Evolutionary conservation across 139 green algal genomes (phyloP).

Genomic region (Tetratostichococcus sp.): DNA sequence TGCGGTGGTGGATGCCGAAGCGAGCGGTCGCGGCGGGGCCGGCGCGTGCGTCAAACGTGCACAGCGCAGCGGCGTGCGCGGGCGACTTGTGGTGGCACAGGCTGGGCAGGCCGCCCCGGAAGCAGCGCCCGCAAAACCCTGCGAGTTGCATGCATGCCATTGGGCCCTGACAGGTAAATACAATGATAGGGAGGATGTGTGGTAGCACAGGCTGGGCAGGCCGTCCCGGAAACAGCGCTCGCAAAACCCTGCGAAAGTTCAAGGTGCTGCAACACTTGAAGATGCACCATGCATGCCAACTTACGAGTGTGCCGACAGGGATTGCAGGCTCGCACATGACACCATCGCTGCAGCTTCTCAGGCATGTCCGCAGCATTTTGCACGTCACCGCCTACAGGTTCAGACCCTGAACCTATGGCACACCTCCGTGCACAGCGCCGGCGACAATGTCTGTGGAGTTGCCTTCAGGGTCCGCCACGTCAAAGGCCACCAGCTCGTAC

Average conservation of each 20-base stretch:
- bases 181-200: neutral
- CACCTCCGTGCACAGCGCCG: slow-evolving; percentile 4
- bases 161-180: neutral
- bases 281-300: no score
- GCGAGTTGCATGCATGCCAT: neutral
- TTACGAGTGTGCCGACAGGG: no score
- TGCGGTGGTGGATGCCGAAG: neutral
- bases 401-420: no score
- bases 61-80: slow-evolving; percentile 5
- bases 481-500: neutral
- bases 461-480: neutral
- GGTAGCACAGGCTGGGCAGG: no score
- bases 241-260: no score
- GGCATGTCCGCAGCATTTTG: no score
- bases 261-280: no score
- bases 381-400: no score
- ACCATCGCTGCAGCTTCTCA: no score
- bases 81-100: slow-evolving; percentile 17
- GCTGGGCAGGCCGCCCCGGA: neutral
- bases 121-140: slow-evolving; percentile 8
- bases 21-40: neutral
- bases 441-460: neutral
- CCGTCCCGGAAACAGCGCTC: no score
- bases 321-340: no score
- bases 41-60: slow-evolving; percentile 12